These are phyloP conservation scores for Teunomyces lycoperdinae DNA, from an alignment of 805 yeast genomes.

Conservation along the genomic window DNA sequence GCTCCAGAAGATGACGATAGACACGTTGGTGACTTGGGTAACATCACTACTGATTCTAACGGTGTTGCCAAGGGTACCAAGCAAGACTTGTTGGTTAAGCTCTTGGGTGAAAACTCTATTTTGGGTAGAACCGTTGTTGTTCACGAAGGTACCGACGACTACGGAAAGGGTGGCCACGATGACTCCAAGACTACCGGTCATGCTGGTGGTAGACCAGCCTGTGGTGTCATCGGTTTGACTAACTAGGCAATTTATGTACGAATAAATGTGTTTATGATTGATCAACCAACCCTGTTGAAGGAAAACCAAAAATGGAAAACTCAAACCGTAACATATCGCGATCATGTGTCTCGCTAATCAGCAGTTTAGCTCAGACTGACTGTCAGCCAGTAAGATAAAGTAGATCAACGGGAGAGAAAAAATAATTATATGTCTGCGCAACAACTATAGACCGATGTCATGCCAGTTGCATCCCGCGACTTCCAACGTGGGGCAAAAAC, in stretches of 20 bases:
- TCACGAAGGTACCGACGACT: slow-evolving; percentile 89
- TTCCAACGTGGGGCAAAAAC: background rate
- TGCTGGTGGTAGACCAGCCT: slow-evolving; percentile 97
- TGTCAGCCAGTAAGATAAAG: no score
- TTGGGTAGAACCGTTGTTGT: slow-evolving; percentile 95
- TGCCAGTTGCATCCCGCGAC: background rate
- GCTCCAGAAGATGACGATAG: slow-evolving; percentile 78
- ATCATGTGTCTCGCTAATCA: no score
- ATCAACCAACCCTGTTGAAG: background rate
- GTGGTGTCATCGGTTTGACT: slow-evolving; percentile 92
- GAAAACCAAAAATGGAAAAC: no score
- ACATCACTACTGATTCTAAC: slow-evolving; percentile 77
- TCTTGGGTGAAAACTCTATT: slow-evolving; percentile 83
- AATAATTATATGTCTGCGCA: background rate
- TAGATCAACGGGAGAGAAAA: background rate
- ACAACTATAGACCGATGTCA: background rate
- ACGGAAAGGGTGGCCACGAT: slow-evolving; percentile 90
- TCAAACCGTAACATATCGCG: no score
- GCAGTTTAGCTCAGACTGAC: no score
- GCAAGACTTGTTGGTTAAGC: slow-evolving; percentile 72
- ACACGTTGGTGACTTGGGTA: slow-evolving; percentile 97
- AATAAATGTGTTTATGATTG: slow-evolving; percentile 1
- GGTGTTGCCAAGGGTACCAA: slow-evolving; percentile 92
- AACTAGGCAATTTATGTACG: slow-evolving; percentile 18
- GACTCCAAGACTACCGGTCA: slow-evolving; percentile 95